Evolutionary conservation across 179 eudicot species (phyloP).

Genomic region (Silene noctiflora): DNA sequence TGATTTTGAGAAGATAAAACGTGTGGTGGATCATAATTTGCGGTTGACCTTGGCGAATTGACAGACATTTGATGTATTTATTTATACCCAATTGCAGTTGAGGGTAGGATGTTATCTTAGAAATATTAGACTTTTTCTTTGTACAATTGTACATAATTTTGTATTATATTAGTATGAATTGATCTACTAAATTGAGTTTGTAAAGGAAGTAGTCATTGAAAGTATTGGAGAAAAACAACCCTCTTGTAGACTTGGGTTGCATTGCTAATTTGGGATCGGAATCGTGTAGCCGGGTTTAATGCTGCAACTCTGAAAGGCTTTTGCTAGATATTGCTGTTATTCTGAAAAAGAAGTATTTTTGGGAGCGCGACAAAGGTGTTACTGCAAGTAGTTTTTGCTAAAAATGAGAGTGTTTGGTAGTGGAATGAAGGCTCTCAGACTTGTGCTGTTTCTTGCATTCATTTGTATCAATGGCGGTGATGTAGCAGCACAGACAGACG

Average conservation of each 20-base stretch:
- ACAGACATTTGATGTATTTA: constrained; percentile 5
- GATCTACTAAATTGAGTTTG: neutral
- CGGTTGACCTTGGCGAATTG: constrained; percentile 17
- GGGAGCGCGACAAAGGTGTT: neutral
- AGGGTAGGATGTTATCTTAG: constrained; percentile 3
- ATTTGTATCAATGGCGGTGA: constrained; percentile 11
- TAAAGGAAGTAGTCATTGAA: neutral
- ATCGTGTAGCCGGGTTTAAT: neutral
- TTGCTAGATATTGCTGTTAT: neutral
- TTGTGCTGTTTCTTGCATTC: constrained; percentile 24
- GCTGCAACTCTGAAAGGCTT: neutral
- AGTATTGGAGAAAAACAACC: neutral
- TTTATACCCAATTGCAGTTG: constrained; percentile 1
- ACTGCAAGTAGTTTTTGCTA: neutral
- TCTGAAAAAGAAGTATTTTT: neutral
- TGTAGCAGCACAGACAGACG: constrained; percentile 23
- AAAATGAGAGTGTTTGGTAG: constrained; percentile 19
- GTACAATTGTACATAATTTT: neutral
- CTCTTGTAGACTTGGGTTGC: constrained; percentile 11
- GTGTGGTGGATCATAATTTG: neutral
- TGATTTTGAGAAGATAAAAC: constrained; percentile 8
- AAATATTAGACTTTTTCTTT: neutral
- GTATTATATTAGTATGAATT: neutral
- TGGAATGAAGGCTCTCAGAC: constrained; percentile 17
- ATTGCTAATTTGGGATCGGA: neutral